Percentiles rank a stretch among this genome's conserved stretches.
Evolutionary conservation across 805 yeast genomes (phyloP).

Genomic region (Cyberlindnera mycetangii): DNA sequence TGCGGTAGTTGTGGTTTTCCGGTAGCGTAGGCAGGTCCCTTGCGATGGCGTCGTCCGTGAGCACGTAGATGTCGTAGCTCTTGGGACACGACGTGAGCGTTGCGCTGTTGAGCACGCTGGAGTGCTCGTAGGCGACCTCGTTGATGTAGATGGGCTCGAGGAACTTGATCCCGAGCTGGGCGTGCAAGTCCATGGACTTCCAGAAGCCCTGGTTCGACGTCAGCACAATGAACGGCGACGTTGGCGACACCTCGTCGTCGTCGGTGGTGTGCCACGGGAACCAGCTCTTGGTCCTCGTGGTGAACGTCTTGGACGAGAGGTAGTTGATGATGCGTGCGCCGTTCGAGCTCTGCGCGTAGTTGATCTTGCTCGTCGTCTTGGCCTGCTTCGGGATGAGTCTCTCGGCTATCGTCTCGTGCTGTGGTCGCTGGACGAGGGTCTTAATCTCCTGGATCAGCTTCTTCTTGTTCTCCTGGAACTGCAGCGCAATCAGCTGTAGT

Average conservation of each 20-base stretch:
- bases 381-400: constrained; percentile 5
- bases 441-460: constrained; percentile 24
- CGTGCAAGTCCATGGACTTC: constrained; percentile 14
- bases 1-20: constrained; percentile 4
- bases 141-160: constrained; percentile 37
- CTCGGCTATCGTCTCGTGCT: constrained; percentile 4
- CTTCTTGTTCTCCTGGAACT: constrained; percentile 25
- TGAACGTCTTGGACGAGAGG: constrained; percentile 33
- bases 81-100: constrained; percentile 40
- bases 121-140: constrained; percentile 35
- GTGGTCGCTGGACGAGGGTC: constrained; percentile 1
- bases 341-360: constrained; percentile 13
- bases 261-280: background rate
- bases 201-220: constrained; percentile 27
- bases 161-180: constrained; percentile 34
- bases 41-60: constrained; percentile 7
- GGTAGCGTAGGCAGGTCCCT: background rate
- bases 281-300: constrained; percentile 17
- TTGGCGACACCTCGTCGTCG: constrained; percentile 2
- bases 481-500: constrained; percentile 17
- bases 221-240: constrained; percentile 25
- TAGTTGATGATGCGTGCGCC: constrained; percentile 38
- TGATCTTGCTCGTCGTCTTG: constrained; percentile 1
- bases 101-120: constrained; percentile 35
- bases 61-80: constrained; percentile 31